These are phyloP conservation scores for Monosporascus ibericus DNA, from an alignment of 2,329 filamentous ascomycete genomes.

Conservation along the genomic window DNA sequence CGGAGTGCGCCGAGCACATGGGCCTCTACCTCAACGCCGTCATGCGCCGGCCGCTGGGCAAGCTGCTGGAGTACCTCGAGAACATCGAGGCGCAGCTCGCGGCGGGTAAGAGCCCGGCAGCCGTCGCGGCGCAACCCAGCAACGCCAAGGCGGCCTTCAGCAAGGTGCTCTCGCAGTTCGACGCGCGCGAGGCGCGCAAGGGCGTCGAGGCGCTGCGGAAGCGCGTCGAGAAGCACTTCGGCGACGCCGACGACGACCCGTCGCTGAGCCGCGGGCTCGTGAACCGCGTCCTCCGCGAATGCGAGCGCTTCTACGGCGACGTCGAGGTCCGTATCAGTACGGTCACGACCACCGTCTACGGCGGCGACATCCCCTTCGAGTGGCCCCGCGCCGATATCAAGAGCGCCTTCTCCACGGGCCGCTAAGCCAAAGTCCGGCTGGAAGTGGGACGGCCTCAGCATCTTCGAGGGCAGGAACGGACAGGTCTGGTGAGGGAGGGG, in stretches of 20 bases:
- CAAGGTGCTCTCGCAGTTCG: constrained; percentile 76
- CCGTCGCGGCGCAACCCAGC: constrained; percentile 72
- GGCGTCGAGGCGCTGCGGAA: constrained; percentile 87
- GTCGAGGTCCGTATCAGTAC: constrained; percentile 55
- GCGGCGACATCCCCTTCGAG: constrained; percentile 58
- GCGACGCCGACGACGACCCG: constrained; percentile 77
- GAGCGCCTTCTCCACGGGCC: constrained; percentile 42
- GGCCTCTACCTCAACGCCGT: constrained; percentile 80
- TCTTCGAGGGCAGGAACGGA: constrained; percentile 1
- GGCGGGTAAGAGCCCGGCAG: constrained; percentile 50
- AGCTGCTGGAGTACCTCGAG: constrained; percentile 86
- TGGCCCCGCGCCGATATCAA: constrained; percentile 61
- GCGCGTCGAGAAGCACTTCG: constrained; percentile 95
- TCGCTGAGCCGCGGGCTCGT: constrained; percentile 55
- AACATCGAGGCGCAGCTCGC: constrained; percentile 71
- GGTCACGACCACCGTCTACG: constrained; percentile 57
- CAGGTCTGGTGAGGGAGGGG: neutral
- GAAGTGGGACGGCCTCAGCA: constrained; percentile 11
- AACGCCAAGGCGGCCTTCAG: constrained; percentile 80
- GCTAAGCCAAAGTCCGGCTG: constrained; percentile 23
- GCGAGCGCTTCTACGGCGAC: constrained; percentile 56
- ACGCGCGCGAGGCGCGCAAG: constrained; percentile 78
- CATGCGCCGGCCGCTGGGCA: constrained; percentile 82
- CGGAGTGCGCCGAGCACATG: constrained; percentile 83
- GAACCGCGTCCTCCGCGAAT: constrained; percentile 51